A percentile compares a stretch with the other conserved stretches of the same genome.
Evolutionary conservation across 2,329 filamentous ascomycete species (phyloP).

Genomic region (Coniochaeta hoffmannii): DNA sequence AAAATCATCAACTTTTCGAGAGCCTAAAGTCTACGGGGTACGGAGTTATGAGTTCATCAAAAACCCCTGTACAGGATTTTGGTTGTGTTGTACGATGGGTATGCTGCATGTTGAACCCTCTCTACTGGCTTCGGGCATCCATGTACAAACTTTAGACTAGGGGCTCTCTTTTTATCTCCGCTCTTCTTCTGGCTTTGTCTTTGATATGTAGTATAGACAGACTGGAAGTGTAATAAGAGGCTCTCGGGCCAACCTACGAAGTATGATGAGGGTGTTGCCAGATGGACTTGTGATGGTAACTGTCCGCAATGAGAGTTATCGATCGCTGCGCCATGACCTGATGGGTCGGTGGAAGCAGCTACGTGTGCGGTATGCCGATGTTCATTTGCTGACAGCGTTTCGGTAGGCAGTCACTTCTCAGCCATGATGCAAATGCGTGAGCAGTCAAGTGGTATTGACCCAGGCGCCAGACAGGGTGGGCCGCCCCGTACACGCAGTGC

Average conservation of each 20-base stretch:
- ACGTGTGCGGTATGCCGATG: too few relatives aligned
- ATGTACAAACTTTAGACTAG: conserved; percentile 4
- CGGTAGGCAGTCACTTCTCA: too few relatives aligned
- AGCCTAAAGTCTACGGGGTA: conserved; percentile 3
- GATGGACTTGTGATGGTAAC: too few relatives aligned
- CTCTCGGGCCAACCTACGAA: neutral
- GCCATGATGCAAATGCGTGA: too few relatives aligned
- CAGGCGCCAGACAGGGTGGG: too few relatives aligned
- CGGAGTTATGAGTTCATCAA: conserved; percentile 2
- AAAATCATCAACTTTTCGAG: neutral
- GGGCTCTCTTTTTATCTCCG: conserved; percentile 16
- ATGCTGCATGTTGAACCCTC: conserved; percentile 15
- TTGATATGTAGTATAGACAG: conserved; percentile 20
- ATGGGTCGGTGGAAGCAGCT: too few relatives aligned
- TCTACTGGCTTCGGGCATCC: conserved; percentile 9
- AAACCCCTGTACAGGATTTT: conserved; percentile 3
- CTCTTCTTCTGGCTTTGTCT: conserved; percentile 18
- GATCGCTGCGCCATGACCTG: too few relatives aligned
- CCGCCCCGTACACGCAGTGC: too few relatives aligned
- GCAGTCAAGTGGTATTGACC: too few relatives aligned
- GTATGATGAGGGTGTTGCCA: neutral
- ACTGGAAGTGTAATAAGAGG: conserved; percentile 5
- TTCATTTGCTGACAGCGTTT: too few relatives aligned
- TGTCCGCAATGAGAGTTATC: too few relatives aligned
- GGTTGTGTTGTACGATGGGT: conserved; percentile 6